Evolutionary conservation across 2,329 filamentous ascomycete genomes (phyloP).

Genomic region (Didymella exigua): DNA sequence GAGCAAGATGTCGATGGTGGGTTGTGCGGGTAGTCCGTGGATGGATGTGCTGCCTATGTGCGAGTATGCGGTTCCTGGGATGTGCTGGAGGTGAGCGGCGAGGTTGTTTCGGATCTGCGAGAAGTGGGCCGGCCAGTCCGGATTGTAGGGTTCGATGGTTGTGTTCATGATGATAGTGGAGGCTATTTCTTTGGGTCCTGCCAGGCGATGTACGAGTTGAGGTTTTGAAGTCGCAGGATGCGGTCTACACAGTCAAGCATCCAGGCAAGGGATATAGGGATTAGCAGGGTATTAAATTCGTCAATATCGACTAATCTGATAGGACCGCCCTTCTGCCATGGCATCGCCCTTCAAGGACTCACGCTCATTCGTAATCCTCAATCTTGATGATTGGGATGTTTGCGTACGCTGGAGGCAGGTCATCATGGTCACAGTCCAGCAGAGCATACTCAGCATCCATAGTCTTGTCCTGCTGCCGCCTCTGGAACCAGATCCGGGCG

Average conservation of each 20-base stretch:
- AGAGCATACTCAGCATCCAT: constrained; percentile 25
- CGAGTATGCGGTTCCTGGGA: constrained; percentile 36
- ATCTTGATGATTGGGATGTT: constrained; percentile 30
- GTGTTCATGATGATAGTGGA: not conserved
- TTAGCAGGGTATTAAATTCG: not conserved
- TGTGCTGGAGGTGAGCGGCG: constrained; percentile 18
- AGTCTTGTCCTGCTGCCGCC: constrained; percentile 16
- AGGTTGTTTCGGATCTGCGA: constrained; percentile 26
- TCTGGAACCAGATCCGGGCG: constrained; percentile 17
- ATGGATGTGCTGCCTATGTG: constrained; percentile 50
- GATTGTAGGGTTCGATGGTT: constrained; percentile 35
- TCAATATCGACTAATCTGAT: not conserved
- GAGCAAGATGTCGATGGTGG: constrained; percentile 48
- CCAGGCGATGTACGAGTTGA: too few relatives aligned
- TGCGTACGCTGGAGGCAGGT: constrained; percentile 26
- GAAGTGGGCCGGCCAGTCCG: constrained; percentile 39
- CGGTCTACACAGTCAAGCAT: not conserved
- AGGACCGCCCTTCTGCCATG: not conserved
- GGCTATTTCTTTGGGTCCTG: not conserved
- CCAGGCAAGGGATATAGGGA: not conserved
- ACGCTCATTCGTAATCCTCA: constrained; percentile 25
- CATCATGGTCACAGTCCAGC: constrained; percentile 22
- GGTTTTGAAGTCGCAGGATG: not conserved
- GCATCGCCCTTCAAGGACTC: not conserved
- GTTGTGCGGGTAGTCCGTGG: constrained; percentile 43